Evolutionary conservation across 805 yeast genomes (phyloP).

Genomic region (Candida insectorum): DNA sequence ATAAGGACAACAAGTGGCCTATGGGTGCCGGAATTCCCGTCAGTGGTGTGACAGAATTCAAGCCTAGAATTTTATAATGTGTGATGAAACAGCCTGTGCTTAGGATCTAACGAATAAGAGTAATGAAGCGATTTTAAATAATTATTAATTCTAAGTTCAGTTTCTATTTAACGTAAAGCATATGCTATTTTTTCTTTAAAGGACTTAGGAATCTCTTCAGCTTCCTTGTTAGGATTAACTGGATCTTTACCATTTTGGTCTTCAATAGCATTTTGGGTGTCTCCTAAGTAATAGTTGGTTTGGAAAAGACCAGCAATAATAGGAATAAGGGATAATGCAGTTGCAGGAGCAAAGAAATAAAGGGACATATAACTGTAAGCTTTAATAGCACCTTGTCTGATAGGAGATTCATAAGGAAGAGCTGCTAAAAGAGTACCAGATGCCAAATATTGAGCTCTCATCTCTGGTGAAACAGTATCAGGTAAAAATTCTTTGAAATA

Average conservation of each 20-base stretch:
- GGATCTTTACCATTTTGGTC: conserved; percentile 14
- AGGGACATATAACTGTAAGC: conserved; percentile 30
- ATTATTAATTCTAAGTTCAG: too few relatives aligned
- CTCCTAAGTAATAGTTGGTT: conserved; percentile 33
- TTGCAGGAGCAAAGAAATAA: conserved; percentile 22
- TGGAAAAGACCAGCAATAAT: conserved; percentile 29
- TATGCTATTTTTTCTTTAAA: too few relatives aligned
- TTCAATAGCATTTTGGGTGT: conserved; percentile 34
- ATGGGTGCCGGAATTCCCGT: conserved; percentile 36
- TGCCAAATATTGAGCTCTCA: conserved; percentile 18
- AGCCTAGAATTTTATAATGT: conserved; percentile 17
- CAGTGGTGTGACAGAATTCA: conserved; percentile 20
- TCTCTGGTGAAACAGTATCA: conserved; percentile 13
- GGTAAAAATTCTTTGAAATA: conserved; percentile 28
- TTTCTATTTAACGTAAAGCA: too few relatives aligned
- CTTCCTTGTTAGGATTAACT: conserved; percentile 5
- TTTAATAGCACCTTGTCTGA: conserved; percentile 27
- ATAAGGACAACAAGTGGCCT: conserved; percentile 43
- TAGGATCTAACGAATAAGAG: too few relatives aligned
- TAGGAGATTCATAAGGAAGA: conserved; percentile 21
- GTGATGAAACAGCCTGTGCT: too few relatives aligned
- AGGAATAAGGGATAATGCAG: conserved; percentile 25
- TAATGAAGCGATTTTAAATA: too few relatives aligned
- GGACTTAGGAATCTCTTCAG: too few relatives aligned
- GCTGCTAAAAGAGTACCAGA: conserved; percentile 18